Conservation (phyloP, 139 green algal genomes). For the Coccomyxa sp. region DNA sequence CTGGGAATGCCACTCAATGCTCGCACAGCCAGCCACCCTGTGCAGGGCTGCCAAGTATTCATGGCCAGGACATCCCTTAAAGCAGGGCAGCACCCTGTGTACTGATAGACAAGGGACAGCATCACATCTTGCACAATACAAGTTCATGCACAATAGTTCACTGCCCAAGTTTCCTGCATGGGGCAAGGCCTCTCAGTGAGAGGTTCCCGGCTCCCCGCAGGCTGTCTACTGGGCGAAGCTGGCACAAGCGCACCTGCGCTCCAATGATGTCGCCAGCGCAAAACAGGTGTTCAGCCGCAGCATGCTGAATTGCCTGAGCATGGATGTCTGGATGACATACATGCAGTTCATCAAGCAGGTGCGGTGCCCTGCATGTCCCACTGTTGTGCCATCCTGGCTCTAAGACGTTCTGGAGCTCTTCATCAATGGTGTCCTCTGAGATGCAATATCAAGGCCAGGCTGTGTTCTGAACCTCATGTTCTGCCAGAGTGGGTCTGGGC, state of each 20-base stretch:
- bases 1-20: no score
- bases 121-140: background rate
- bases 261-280: slow-evolving; percentile 25
- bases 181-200: background rate
- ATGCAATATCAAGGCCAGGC: no score
- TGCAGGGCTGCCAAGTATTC: no score
- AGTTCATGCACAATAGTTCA: background rate
- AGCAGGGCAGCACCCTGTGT: slow-evolving; percentile 20
- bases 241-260: slow-evolving; percentile 52
- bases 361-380: background rate
- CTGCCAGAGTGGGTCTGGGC: no score
- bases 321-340: slow-evolving; percentile 81
- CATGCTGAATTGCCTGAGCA: slow-evolving; percentile 63
- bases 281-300: slow-evolving; percentile 80
- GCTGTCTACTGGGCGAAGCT: slow-evolving; percentile 60
- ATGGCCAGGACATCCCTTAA: slow-evolving; percentile 15
- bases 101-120: background rate
- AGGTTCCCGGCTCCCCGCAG: slow-evolving; percentile 16
- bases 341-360: slow-evolving; percentile 76
- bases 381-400: background rate
- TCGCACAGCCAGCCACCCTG: background rate
- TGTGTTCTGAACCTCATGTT: no score
- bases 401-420: no score
- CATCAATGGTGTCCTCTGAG: no score
- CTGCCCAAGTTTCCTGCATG: background rate